Base-by-base conservation (phyloP, 129 eudicot genomes). In the Flaveria sonorensis region DNA sequence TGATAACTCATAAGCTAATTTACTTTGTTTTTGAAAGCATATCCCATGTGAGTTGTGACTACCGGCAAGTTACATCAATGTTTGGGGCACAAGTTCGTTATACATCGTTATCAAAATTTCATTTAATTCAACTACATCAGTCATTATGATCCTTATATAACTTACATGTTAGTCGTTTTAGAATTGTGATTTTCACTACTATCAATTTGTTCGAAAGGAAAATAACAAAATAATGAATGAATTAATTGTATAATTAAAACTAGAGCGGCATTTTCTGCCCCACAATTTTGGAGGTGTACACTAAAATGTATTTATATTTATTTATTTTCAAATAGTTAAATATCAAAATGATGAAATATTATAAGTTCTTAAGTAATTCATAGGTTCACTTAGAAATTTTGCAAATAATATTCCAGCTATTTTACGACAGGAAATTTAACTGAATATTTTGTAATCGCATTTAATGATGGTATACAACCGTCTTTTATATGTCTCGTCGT, bases 81-180 rank as follows among this genome's bases (percentile, higher is more conserved):
- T 40, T 40, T 73, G 77, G 55, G 55, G 40, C 78, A 73, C 68
- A 57, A 7, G 78, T 73, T 73, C 24, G 78, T 73, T 73, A 59
- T 59, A 57, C 26, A 73, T 73, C 77, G 26, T 57, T 59, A 15
- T 73, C 69, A 73, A 6, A 73, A 57, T 13, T 32, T 59, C 16
- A 73, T 73, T 73, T 18, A 57, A 42, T 20, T 72, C 10, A 14
- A 73, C 23, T 73, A 55, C 40, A 56, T 56, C 68, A 73, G 3
- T 40, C 26, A 73, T 1, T 21, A n/a, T 20, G 30, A 20, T 6
- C 39, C 20, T 68, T 45, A n/a, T 3, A 9, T 71, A 28, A 23
- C 32, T 59, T 21, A 23, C 8, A 20, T 20, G 11, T 48, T 15
- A 28, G 10, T 71, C n/a, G 16, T 71, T 48, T 48, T 28, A 71